Base-by-base conservation (phyloP, 2,329 filamentous ascomycete species). In the Ophiostoma triangulosporum region DNA sequence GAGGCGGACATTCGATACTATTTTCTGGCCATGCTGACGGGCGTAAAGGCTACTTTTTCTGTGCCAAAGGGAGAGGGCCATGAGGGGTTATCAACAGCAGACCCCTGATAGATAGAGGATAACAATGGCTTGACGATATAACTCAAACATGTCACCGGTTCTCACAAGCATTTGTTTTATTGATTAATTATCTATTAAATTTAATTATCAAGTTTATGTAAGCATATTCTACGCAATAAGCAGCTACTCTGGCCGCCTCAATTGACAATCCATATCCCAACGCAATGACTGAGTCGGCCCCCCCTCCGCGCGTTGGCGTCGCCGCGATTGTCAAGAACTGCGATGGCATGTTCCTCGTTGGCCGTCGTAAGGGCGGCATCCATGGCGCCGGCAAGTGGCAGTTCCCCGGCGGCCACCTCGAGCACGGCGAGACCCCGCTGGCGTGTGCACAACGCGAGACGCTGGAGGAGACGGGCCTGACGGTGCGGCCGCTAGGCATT, bases 341-440 rank as follows among this genome's bases (percentile, higher is more conserved):
- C 3, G 61, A 70, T 6, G 73, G 71, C n/a, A 64, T 67, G 48
- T 57, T 79, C 32, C 58, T 79, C 6, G 59, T 75, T 3, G 74
- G 76, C 4, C 69, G 69, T 54, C 70, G 77, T 12, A 67, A 68
- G 52, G 70, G 72, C 1, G 72, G 69, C 51, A 48, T 31, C 29
- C 74, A 76, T 40, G 76, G 76, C 15, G 26, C 51, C 66, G 59
- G 57, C 3, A 57, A 56, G 11, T 80, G 76, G 67, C 81, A 81
- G 50, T 75, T 88, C 14, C 85, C 86, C 0, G 86, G 86, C 22
- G 87, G 86, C 0, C 85, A 91, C 61, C 74, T 90, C 15, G 86
- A 91, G 57, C 76, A 77, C 54, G 76, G 77, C 57, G 86, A 91
- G 63, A 71, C 71, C 1, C 73, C 80, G 31, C 70, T 79, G 20